A percentile compares a stretch with the other conserved stretches of the same genome.
Conservation (phyloP, 495 filamentous ascomycete genomes). For the Aspergillus affinis region DNA sequence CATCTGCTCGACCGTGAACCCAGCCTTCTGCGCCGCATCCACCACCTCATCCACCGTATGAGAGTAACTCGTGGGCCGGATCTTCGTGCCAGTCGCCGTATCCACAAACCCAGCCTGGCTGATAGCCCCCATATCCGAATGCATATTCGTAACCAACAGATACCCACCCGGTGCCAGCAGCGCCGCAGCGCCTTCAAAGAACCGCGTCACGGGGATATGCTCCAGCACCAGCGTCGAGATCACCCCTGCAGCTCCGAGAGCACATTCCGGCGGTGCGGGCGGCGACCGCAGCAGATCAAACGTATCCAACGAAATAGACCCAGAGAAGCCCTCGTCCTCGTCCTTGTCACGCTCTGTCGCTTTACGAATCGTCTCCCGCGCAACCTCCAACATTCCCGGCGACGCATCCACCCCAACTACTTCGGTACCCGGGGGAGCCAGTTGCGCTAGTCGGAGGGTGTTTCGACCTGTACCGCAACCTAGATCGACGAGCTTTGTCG, state of each 20-base stretch:
- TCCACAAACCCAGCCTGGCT: slow-evolving; percentile 70
- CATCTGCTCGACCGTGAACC: slow-evolving; percentile 48
- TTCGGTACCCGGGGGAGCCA: slow-evolving; percentile 21
- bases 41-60: slow-evolving; percentile 57
- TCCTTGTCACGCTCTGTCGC: background rate
- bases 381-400: slow-evolving; percentile 56
- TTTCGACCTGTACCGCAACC: slow-evolving; percentile 74
- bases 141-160: slow-evolving; percentile 72
- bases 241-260: slow-evolving; percentile 40
- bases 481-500: slow-evolving; percentile 50
- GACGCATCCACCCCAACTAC: slow-evolving; percentile 53
- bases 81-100: slow-evolving; percentile 53
- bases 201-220: slow-evolving; percentile 58
- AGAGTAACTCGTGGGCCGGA: slow-evolving; percentile 61
- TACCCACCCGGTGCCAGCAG: slow-evolving; percentile 53
- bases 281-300: slow-evolving; percentile 37
- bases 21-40: slow-evolving; percentile 49
- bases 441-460: slow-evolving; percentile 53
- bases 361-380: slow-evolving; percentile 28
- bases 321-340: background rate
- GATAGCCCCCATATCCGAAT: slow-evolving; percentile 63
- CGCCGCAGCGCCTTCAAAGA: slow-evolving; percentile 52
- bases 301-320: slow-evolving; percentile 19
- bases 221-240: slow-evolving; percentile 70
- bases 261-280: slow-evolving; percentile 15